These are phyloP conservation scores for Erodium trifolium DNA, from an alignment of 441 rosid genomes.

Conservation along the genomic window DNA sequence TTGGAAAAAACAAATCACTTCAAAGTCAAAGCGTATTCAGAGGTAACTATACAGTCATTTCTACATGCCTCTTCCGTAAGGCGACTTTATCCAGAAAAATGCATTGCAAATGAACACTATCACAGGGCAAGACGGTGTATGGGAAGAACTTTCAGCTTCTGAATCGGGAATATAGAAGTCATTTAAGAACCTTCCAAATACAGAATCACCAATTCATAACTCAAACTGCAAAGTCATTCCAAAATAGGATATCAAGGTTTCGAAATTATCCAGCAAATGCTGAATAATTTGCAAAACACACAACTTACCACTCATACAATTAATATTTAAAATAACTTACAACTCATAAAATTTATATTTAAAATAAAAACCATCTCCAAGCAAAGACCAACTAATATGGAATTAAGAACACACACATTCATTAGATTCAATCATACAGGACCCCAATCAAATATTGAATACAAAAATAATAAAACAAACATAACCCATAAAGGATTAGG, in stretches of 20 bases:
- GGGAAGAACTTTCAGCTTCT: conserved; percentile 9
- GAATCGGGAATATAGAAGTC: conserved; percentile 33
- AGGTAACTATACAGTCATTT: too few relatives aligned
- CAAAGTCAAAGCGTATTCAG: background rate
- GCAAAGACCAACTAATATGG: background rate
- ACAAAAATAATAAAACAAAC: background rate
- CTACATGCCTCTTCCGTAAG: too few relatives aligned
- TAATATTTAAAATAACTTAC: too few relatives aligned
- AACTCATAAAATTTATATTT: too few relatives aligned
- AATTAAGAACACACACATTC: background rate
- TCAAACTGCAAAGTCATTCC: conserved; percentile 23
- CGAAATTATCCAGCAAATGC: background rate
- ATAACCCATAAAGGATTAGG: background rate
- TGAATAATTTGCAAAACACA: background rate
- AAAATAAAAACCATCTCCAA: too few relatives aligned
- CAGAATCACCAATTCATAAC: conserved; percentile 14
- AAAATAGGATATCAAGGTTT: background rate
- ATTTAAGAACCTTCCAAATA: conserved; percentile 13
- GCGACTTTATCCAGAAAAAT: too few relatives aligned
- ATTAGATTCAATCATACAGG: background rate
- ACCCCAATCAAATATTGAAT: too few relatives aligned
- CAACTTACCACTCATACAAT: background rate
- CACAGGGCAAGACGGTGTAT: conserved; percentile 37
- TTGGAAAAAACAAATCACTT: background rate
- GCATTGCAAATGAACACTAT: conserved; percentile 27